These are phyloP conservation scores for Abrus precatorius DNA, from an alignment of 306 rosid genomes.

Conservation along the genomic window DNA sequence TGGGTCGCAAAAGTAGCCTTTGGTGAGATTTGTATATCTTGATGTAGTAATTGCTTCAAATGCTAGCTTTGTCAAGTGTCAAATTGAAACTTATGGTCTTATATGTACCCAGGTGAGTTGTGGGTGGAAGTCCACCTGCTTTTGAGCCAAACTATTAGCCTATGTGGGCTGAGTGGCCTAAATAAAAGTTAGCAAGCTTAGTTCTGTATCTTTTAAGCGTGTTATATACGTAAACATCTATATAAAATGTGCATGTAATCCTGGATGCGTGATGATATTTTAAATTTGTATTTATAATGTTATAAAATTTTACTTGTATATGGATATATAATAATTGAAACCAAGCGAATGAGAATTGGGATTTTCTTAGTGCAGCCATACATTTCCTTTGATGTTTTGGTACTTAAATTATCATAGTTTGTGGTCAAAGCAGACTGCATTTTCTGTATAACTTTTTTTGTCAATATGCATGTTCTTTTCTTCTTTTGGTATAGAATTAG, in stretches of 20 bases:
- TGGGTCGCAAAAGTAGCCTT: constrained; percentile 98
- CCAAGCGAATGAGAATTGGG: constrained; percentile 11
- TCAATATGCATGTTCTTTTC: constrained; percentile 2
- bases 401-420: background rate
- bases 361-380: constrained; percentile 1
- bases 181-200: constrained; percentile 20
- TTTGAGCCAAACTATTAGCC: constrained; percentile 27
- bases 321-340: constrained; percentile 7
- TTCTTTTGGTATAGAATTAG: constrained; percentile 13
- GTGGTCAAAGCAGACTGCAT: background rate
- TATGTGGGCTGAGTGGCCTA: background rate
- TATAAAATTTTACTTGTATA: background rate
- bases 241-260: background rate
- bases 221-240: background rate
- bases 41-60: constrained; percentile 32
- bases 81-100: constrained; percentile 39
- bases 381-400: constrained; percentile 12
- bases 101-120: constrained; percentile 5
- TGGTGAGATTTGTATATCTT: constrained; percentile 72
- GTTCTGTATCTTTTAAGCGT: constrained; percentile 22
- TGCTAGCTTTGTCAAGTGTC: constrained; percentile 4
- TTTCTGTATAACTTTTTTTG: background rate
- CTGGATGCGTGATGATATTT: background rate
- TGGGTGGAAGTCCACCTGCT: constrained; percentile 21
- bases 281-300: constrained; percentile 5